A percentile compares a stretch with the other conserved stretches of the same genome.
Evolutionary conservation across 371 early-diverging fungal species (phyloP).

Genomic region (Mucor lusitanicus): DNA sequence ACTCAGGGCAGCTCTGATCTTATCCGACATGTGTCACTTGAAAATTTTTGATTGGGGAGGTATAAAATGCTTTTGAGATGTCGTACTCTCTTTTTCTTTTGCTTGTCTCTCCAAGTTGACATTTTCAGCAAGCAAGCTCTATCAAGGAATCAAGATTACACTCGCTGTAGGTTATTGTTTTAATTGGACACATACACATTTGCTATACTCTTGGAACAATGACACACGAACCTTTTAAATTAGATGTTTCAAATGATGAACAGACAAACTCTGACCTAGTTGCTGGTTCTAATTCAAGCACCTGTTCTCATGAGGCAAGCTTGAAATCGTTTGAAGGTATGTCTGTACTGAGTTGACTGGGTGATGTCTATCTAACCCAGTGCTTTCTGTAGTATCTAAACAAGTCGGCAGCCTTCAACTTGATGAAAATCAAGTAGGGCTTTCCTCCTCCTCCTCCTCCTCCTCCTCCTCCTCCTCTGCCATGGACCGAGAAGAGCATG

Average conservation of each 20-base stretch:
- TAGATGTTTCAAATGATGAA: not conserved
- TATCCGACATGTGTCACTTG: not conserved
- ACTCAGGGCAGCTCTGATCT: not conserved
- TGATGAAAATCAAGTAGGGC: not conserved
- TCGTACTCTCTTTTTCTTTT: not conserved
- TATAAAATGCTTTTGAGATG: not conserved
- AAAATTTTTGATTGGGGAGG: not conserved
- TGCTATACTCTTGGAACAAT: not conserved
- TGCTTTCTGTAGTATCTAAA: not conserved
- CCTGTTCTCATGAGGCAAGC: not conserved
- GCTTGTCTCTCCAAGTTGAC: not conserved
- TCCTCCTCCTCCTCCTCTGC: not conserved
- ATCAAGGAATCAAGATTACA: not conserved
- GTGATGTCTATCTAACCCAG: not conserved
- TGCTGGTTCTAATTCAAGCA: not conserved
- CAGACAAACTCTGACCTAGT: not conserved
- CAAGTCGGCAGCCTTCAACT: not conserved
- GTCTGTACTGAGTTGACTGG: not conserved
- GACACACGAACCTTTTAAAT: not conserved
- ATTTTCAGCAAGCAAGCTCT: not conserved
- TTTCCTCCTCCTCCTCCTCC: not conserved
- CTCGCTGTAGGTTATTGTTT: not conserved
- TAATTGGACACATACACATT: not conserved
- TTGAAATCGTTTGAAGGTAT: not conserved
- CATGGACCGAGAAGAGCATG: slow-evolving; percentile 30